A percentile compares a stretch with the other conserved stretches of the same genome.
These are phyloP conservation scores for Rhexocercosporidium sp. DNA, from an alignment of 2,329 filamentous ascomycete genomes.

Conservation along the genomic window DNA sequence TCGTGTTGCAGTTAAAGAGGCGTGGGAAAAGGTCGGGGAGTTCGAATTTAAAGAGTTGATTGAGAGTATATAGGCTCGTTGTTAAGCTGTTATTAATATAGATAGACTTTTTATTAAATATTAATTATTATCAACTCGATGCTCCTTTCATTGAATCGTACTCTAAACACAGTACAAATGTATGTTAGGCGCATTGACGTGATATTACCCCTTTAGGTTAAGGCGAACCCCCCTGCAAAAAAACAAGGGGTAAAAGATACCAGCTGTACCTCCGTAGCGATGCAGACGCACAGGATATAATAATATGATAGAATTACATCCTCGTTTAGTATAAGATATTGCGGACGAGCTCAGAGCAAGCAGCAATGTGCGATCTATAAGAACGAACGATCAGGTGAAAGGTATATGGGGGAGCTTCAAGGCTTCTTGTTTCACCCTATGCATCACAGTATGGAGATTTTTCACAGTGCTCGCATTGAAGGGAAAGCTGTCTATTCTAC, in stretches of 20 bases:
- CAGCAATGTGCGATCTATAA: too few species aligned
- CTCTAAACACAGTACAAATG: neutral
- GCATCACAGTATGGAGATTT: too few species aligned
- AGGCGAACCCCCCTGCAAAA: neutral
- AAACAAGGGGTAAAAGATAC: neutral
- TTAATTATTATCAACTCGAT: neutral
- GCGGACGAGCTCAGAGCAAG: too few species aligned
- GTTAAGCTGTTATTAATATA: neutral
- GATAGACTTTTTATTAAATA: neutral
- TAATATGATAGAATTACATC: too few species aligned
- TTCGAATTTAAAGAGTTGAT: neutral
- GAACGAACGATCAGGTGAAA: too few species aligned
- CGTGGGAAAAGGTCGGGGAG: neutral
- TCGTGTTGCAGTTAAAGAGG: neutral
- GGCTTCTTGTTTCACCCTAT: too few species aligned
- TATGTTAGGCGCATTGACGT: neutral
- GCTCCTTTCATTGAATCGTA: neutral
- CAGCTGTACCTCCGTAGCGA: conserved; percentile 1
- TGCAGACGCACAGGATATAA: too few species aligned
- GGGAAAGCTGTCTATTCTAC: too few species aligned
- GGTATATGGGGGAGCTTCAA: too few species aligned
- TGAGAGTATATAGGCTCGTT: neutral
- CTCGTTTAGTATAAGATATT: too few species aligned
- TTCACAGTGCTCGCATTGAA: too few species aligned
- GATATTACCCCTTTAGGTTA: neutral